Evolutionary conservation across 768 basidiomycete genomes (phyloP), one percentile per base, ranked within the genome.

Genomic region (Russula vinacea): DNA sequence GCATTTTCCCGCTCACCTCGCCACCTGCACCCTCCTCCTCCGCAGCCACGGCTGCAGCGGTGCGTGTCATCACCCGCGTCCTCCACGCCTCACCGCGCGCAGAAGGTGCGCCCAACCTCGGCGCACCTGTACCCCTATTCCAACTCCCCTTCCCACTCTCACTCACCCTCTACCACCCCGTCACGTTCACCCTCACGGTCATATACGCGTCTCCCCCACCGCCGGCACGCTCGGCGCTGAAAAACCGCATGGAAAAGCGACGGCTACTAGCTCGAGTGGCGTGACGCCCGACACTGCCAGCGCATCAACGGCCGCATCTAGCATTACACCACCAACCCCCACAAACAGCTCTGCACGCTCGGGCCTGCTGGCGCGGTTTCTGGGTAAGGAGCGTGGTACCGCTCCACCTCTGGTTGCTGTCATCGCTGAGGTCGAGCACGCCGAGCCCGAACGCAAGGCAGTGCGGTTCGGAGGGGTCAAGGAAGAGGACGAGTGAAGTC

Each of bases 221-320:
- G 7, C 86, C 87, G 2, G 65, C 78, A 33, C 86, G 85, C 51
- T 86, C 88, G 5, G 86, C 86, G 7, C 76, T 88, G 69, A 89
- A 88, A 84, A 84, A 71, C 72, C 80, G 17, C 74, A 74, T 42
- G 52, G 69, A 1, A 55, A 22, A 11, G 8, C 37, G 17, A 75
- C 76, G n/a, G 73, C 79, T n/a, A 72, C 75, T 8, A 70, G 71
- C 29, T 67, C 76, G 44, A 72, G 68, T 19, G 71, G 68, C 22
- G 70, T 77, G 2, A 55, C 66, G 19, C 64, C 67, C 10, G 64
- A 60, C 39, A 59, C 64, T 29, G 77, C 76, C 19, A 82, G 83
- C 5, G 78, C 82, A 2, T 78, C 83, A 24, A 82, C 83, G 1
- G 72, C 78, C 40, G 80, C 79, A 5, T 82, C 82, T 29, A 76